These are phyloP conservation scores for Zymoseptoria passerinii DNA, from an alignment of 2,329 filamentous ascomycete species.

Conservation along the genomic window DNA sequence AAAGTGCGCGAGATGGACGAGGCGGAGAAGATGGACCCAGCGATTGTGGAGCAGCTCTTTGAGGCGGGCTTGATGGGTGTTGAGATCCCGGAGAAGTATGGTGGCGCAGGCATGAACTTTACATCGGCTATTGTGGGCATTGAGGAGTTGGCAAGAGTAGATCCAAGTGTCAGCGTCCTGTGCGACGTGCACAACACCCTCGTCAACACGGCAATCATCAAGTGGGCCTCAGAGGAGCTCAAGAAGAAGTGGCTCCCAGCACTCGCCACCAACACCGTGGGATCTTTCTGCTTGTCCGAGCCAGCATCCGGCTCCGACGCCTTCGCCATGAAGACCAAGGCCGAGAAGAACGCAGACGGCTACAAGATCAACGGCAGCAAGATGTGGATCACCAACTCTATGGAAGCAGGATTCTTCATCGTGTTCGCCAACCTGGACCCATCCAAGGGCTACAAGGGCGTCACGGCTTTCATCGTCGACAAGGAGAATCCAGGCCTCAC, in stretches of 20 bases:
- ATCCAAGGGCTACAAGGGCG: conserved; percentile 89
- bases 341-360: conserved; percentile 70
- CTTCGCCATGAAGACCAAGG: conserved; percentile 88
- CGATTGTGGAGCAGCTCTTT: conserved; percentile 83
- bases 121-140: conserved; percentile 92
- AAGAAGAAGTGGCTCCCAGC: conserved; percentile 85
- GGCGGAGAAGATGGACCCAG: conserved; percentile 83
- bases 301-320: conserved; percentile 81
- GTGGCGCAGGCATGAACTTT: conserved; percentile 98
- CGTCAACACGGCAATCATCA: conserved; percentile 86
- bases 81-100: conserved; percentile 95
- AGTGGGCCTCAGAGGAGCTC: conserved; percentile 66
- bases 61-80: conserved; percentile 97
- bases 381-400: conserved; percentile 99
- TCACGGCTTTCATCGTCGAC: conserved; percentile 91
- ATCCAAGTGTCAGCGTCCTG: conserved; percentile 90
- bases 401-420: conserved; percentile 91
- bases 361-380: conserved; percentile 87
- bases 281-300: conserved; percentile 29
- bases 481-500: conserved; percentile 82
- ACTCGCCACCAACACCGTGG: conserved; percentile 81
- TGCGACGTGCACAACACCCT: conserved; percentile 98
- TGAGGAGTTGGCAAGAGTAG: conserved; percentile 87
- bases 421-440: conserved; percentile 95
- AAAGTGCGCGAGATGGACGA: conserved; percentile 97